Percentiles rank a stretch among this genome's conserved stretches.
phyloP scores from a whole-genome alignment of 2,329 filamentous ascomycete species.

The Tolypocladium ovalisporum region DNA sequence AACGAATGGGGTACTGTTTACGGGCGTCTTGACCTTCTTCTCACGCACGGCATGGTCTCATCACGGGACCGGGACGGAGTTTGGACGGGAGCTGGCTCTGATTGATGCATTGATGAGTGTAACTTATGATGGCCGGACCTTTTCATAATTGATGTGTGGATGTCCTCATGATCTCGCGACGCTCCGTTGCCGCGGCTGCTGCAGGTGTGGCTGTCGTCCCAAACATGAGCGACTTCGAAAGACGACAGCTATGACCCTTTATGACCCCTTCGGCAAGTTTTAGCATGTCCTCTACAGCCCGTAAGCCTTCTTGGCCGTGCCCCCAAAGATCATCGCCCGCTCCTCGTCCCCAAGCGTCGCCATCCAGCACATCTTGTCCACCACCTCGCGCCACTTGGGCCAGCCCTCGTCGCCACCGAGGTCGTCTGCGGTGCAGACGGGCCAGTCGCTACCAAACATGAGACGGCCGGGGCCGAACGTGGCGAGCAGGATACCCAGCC shows the following conservation, averaged over 20 bases:
- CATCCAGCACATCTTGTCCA: slow-evolving; percentile 56
- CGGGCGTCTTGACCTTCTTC: not conserved
- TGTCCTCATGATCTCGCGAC: not conserved
- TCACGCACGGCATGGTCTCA: not conserved
- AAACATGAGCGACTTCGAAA: not conserved
- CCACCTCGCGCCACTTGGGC: slow-evolving; percentile 63
- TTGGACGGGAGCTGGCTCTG: not conserved
- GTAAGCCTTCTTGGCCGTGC: slow-evolving; percentile 65
- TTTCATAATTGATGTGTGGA: not conserved
- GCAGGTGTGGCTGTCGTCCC: not conserved
- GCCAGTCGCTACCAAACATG: slow-evolving; percentile 94
- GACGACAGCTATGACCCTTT: too few species aligned
- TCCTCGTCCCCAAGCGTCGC: slow-evolving; percentile 49
- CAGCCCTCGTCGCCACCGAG: slow-evolving; percentile 48
- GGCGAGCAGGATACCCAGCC: slow-evolving; percentile 61
- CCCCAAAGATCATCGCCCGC: slow-evolving; percentile 58
- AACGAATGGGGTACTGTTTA: not conserved
- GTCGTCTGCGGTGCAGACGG: slow-evolving; percentile 60
- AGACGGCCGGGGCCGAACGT: slow-evolving; percentile 61
- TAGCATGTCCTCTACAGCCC: slow-evolving; percentile 20
- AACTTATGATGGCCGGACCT: not conserved
- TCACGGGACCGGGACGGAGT: not conserved
- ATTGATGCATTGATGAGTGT: not conserved
- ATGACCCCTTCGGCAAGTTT: not conserved
- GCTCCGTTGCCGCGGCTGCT: not conserved